These are phyloP conservation scores for Dothistroma septosporum DNA, from an alignment of 2,329 filamentous ascomycete genomes.

Conservation along the genomic window DNA sequence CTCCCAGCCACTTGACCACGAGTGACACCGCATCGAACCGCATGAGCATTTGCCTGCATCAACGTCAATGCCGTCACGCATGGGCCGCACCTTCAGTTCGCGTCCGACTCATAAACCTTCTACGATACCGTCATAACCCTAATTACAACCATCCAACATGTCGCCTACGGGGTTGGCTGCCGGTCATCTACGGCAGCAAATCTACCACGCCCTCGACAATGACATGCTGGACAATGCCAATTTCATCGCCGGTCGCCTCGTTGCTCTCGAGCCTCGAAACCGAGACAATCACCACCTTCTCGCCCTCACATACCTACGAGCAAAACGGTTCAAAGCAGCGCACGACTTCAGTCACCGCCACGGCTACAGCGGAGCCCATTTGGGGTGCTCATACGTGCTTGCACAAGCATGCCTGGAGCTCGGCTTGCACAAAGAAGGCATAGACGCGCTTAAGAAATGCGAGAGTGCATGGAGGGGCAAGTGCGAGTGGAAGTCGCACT, in stretches of 20 bases:
- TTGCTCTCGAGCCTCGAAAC: constrained; percentile 76
- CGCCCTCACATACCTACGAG: constrained; percentile 76
- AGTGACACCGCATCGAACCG: background rate
- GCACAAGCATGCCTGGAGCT: constrained; percentile 81
- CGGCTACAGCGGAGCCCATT: constrained; percentile 66
- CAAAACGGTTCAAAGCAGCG: constrained; percentile 78
- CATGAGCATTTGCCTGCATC: background rate
- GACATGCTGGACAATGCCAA: constrained; percentile 83
- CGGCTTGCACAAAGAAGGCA: constrained; percentile 75
- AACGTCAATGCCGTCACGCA: background rate
- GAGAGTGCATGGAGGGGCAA: constrained; percentile 70
- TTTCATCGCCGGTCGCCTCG: constrained; percentile 84
- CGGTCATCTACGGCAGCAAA: constrained; percentile 59
- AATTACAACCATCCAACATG: constrained; percentile 42
- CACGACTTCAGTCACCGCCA: constrained; percentile 74
- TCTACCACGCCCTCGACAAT: constrained; percentile 80
- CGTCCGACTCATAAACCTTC: background rate
- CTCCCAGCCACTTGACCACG: background rate
- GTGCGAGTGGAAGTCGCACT: constrained; percentile 74
- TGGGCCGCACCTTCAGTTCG: background rate
- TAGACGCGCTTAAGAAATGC: constrained; percentile 77
- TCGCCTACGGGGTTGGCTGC: constrained; percentile 53
- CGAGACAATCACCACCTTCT: constrained; percentile 78
- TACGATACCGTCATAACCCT: background rate
- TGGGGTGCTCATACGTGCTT: constrained; percentile 88